Conservation (phyloP, 2,329 filamentous ascomycete species). For the Paramyrothecium roridum region DNA sequence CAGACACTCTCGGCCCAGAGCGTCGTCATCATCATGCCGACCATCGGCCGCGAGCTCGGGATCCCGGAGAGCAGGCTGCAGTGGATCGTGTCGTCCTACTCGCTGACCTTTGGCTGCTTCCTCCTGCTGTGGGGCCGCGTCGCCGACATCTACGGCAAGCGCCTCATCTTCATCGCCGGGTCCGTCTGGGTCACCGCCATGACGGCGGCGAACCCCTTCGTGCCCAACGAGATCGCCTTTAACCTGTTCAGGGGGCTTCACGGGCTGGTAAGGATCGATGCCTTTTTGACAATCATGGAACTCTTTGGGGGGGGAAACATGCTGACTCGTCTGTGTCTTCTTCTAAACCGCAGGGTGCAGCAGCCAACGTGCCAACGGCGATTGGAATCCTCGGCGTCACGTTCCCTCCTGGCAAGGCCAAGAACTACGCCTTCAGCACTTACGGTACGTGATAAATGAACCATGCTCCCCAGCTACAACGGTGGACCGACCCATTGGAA, state of each 20-base stretch:
- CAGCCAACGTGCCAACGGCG: slow-evolving; percentile 68
- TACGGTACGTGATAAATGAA: slow-evolving; percentile 46
- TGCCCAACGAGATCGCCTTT: slow-evolving; percentile 65
- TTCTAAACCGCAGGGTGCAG: slow-evolving; percentile 50
- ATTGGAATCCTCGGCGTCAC: slow-evolving; percentile 68
- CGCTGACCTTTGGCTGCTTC: slow-evolving; percentile 65
- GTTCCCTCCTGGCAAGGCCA: slow-evolving; percentile 64
- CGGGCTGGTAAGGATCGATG: slow-evolving; percentile 42
- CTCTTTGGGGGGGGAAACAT: too few relatives aligned
- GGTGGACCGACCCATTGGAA: background rate
- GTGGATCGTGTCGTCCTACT: slow-evolving; percentile 66
- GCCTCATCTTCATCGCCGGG: slow-evolving; percentile 61
- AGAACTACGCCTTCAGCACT: slow-evolving; percentile 67
- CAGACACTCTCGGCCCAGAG: slow-evolving; percentile 23
- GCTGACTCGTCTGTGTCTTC: background rate
- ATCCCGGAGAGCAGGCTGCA: slow-evolving; percentile 59
- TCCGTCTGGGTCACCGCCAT: slow-evolving; percentile 60
- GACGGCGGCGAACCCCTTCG: slow-evolving; percentile 59
- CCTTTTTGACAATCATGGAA: too few relatives aligned
- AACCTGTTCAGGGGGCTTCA: slow-evolving; percentile 65
- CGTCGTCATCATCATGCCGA: slow-evolving; percentile 41
- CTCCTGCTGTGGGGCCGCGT: slow-evolving; percentile 65
- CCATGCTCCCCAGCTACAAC: background rate
- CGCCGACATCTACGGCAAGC: slow-evolving; percentile 65
- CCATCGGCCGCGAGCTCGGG: slow-evolving; percentile 52